Conservation (phyloP, 2,329 filamentous ascomycete genomes). For the Claviceps arundinis region DNA sequence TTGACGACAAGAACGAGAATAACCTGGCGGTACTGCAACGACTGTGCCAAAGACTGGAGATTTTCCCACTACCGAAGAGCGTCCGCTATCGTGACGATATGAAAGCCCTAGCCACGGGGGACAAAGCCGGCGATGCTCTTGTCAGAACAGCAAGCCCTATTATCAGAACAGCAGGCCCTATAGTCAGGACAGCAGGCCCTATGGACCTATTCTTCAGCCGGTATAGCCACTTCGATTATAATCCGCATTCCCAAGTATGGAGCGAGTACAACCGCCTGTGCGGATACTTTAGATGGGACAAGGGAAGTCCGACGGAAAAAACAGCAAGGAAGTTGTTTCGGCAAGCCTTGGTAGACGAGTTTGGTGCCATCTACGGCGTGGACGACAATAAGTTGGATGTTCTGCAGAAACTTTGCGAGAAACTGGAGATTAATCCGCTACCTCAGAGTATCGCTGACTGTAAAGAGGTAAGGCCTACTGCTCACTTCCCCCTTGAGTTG, state of each 20-base stretch:
- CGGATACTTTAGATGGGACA: background rate
- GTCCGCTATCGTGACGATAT: background rate
- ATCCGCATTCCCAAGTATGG: background rate
- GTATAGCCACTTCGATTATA: background rate
- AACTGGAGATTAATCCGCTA: background rate
- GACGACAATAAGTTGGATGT: background rate
- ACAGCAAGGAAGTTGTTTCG: background rate
- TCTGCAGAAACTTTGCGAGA: slow-evolving; percentile 1
- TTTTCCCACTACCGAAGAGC: background rate
- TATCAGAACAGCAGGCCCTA: background rate
- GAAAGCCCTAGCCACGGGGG: background rate
- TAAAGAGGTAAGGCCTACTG: background rate
- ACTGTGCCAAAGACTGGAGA: background rate
- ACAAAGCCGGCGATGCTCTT: background rate
- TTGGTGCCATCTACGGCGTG: background rate
- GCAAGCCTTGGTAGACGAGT: background rate
- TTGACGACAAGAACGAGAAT: background rate
- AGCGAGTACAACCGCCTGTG: background rate
- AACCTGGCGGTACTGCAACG: background rate
- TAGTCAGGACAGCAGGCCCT: too few species aligned
- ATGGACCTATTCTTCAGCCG: background rate
- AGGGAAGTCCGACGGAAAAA: background rate
- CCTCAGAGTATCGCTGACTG: background rate
- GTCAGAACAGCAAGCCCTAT: background rate
- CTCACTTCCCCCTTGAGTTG: too few species aligned